Base-by-base conservation (phyloP, 1,139 yeast genomes). In the Blastobotrys serpentis region DNA sequence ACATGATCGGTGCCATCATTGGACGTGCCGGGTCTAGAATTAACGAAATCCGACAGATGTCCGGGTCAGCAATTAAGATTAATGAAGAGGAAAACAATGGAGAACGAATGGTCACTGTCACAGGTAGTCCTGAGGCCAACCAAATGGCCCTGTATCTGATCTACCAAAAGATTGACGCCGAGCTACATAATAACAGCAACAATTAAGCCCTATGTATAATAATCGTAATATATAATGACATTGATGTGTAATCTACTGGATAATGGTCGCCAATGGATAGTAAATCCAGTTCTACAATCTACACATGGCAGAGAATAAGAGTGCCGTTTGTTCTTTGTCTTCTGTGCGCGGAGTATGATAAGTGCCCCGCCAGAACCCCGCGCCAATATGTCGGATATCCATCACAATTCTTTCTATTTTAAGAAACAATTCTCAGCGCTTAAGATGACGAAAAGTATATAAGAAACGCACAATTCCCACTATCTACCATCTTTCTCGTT, bases 11-110 rank as follows among this genome's bases (percentile, higher is more conserved):
- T 26, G 88, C 94, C 26, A 74, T 87, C 48, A 85, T 87, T 58
- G 96, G 96, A 53, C 84, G 83, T 60, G 80, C 81, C 56, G 95
- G 95, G 34, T 72, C 83, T 17, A 76, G 92, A 65, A 85, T 87
- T 58, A 88, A 83, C 63, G 94, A 89, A 50, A 84, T 87, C 44
- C 75, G 95, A 59, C 81, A 82, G 61, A 77, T 75, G 43, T 79
- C 89, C 44, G 88, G 88, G 37, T 85, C 94, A 33, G 77, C 78
- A 43, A 84, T 87, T 63, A 52, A 56, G 32, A 57, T 64, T 18
- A 60, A 54, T 44, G 64, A 59, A 30, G 41, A 51, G 1, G 44
- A 47, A 37, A 44, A 47, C 25, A 49, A 32, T 11, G 51, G 33
- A 22, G 86, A 85, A 59, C 73, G 96, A 56, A 80, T 77, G 57